Base-by-base conservation (phyloP, 1,139 yeast genomes). In the Debaryomyces psychrophilus region DNA sequence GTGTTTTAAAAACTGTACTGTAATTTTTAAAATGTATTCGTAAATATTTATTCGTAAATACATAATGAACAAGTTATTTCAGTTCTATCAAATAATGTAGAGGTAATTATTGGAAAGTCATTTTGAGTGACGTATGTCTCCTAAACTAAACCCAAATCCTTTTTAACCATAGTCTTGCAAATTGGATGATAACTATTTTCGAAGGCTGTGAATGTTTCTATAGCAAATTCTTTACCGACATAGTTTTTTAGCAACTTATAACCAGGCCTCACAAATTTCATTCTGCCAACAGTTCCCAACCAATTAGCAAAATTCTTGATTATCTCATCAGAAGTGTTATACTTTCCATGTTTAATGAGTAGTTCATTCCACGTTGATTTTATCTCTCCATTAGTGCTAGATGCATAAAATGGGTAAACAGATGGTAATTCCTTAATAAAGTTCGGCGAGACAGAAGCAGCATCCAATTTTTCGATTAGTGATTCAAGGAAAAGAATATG, bases 181-280 rank as follows among this genome's bases (percentile, higher is more conserved):
- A 71, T 71, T n/a, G 77, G 76, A 54, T 71, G 76, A 53, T 71
- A 71, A 4, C 54, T 54, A 12, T 48, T 37, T 48, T 60, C 63
- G 45, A 48, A 60, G 38, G 55, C 56, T 17, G 53, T 50, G 54
- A 69, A 71, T 2, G 63, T 61, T 8, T 49, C 48, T 4, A 63
- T 50, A 1, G 77, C 76, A 52, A 60, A 64, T 2, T 67, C 67
- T 34, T 56, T 56, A 42, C 64, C 57, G 18, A 71, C 61, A n/a
- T 56, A 57, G 25, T 60, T 56, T 31, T 52, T 52, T 44, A 72
- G 62, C 22, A 70, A 52, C 33, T 56, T 62, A 52, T 69, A 71
- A 2, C 77, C 77, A 1, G 77, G 77, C 50, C 76, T 59, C 11
- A 71, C 75, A 44, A 62, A 72, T 54, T 72, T 72, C 77, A 72